Conservation (phyloP, 345 rosid species). For the Rubroshorea leprosula region DNA sequence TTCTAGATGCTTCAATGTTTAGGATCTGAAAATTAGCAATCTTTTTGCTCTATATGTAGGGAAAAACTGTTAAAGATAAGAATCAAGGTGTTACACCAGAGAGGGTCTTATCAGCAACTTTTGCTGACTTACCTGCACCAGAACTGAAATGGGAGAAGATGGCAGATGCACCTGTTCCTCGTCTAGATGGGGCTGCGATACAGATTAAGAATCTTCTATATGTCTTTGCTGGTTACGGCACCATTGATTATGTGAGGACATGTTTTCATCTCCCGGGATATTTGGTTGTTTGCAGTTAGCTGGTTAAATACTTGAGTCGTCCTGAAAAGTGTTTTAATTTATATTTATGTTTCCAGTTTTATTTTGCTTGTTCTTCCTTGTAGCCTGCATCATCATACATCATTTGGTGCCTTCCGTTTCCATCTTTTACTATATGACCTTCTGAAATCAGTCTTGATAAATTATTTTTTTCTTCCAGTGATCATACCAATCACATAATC, state of each 20-base stretch:
- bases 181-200: constrained; percentile 85
- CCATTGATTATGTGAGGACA: constrained; percentile 59
- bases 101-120: constrained; percentile 78
- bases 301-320: not conserved
- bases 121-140: constrained; percentile 85
- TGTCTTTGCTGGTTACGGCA: constrained; percentile 95
- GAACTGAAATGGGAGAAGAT: constrained; percentile 81
- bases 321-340: not conserved
- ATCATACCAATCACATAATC: no score
- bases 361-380: not conserved
- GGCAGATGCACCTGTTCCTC: constrained; percentile 87
- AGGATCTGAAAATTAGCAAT: constrained; percentile 4
- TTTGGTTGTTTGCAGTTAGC: not conserved
- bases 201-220: constrained; percentile 72
- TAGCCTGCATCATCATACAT: not conserved
- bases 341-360: not conserved
- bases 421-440: not conserved
- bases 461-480: no score
- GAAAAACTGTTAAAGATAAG: constrained; percentile 24
- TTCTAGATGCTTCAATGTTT: not conserved
- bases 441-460: not conserved
- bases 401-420: not conserved
- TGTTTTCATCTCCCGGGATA: not conserved
- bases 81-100: constrained; percentile 25
- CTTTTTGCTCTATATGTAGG: constrained; percentile 26